phyloP scores from a whole-genome alignment of 208 protist species.

The Wallacemonas rigidus region DNA sequence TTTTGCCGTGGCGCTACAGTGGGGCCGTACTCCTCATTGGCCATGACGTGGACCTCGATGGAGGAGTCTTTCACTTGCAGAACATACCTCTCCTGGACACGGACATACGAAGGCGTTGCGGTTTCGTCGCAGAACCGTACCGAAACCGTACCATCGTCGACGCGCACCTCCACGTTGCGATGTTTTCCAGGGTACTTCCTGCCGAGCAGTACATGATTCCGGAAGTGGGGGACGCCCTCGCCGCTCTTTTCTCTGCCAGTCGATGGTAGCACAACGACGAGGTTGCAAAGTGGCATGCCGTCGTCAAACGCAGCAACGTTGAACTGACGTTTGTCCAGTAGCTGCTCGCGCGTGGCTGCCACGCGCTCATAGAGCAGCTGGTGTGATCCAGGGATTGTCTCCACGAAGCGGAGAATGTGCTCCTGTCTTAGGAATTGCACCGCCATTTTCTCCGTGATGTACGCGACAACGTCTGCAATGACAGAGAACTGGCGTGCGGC shows the following conservation, averaged over 20 bases:
- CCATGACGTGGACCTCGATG: slow-evolving; percentile 7
- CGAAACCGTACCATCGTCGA: background rate
- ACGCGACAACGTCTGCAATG: background rate
- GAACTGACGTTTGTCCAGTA: background rate
- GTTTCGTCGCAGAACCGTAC: background rate
- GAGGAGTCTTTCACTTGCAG: background rate
- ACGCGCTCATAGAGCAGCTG: background rate
- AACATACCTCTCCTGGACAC: slow-evolving; percentile 6
- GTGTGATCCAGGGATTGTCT: background rate
- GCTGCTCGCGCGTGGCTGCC: background rate
- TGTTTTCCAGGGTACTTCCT: background rate
- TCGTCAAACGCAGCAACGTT: background rate
- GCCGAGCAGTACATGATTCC: background rate
- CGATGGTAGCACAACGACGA: slow-evolving; percentile 3
- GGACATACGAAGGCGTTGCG: background rate
- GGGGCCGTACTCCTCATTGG: background rate
- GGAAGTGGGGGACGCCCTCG: background rate
- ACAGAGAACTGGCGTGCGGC: background rate
- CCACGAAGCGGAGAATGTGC: slow-evolving; percentile 6
- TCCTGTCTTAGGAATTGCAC: background rate
- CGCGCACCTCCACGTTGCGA: background rate
- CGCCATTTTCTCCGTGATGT: background rate
- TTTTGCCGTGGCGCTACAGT: background rate
- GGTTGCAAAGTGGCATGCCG: background rate
- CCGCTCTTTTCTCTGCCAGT: background rate